Evolutionary conservation across 106 monocot species (phyloP).

Genomic region (Phalaenopsis equestris): DNA sequence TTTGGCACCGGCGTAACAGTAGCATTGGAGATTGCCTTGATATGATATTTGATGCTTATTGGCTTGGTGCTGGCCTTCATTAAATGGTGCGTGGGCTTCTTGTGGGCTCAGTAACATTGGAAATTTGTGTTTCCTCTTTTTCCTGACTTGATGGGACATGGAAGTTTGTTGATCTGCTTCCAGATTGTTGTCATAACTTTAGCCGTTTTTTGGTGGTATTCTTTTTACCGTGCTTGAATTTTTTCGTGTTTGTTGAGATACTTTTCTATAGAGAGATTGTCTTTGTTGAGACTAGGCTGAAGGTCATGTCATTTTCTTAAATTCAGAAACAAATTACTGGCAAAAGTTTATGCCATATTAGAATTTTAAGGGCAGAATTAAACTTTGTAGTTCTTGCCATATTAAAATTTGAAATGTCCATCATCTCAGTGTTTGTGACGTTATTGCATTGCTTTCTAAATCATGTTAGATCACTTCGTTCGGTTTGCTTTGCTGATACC

Average conservation of each 20-base stretch:
- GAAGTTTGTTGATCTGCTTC: neutral
- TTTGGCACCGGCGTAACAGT: no score
- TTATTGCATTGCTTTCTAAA: neutral
- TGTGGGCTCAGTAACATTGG: neutral
- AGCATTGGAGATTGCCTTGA: no score
- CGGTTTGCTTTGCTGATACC: conserved; percentile 37
- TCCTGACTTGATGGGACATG: neutral
- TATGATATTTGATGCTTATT: no score
- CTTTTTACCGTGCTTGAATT: neutral
- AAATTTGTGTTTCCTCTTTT: neutral
- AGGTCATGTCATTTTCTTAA: neutral
- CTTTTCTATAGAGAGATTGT: neutral
- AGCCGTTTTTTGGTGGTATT: neutral
- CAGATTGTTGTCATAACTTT: neutral
- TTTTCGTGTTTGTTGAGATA: neutral
- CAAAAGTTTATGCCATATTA: neutral
- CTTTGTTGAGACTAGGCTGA: neutral
- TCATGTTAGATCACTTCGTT: conserved; percentile 31
- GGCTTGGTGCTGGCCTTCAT: no score
- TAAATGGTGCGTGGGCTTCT: no score
- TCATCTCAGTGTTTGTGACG: conserved; percentile 1
- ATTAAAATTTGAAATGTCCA: neutral
- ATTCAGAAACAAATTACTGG: neutral
- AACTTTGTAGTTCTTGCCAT: neutral
- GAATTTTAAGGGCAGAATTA: conserved; percentile 3